A percentile compares a stretch with the other conserved stretches of the same genome.
Conservation (phyloP, 1,139 yeast genomes). For the Suhomyces panamericanus region DNA sequence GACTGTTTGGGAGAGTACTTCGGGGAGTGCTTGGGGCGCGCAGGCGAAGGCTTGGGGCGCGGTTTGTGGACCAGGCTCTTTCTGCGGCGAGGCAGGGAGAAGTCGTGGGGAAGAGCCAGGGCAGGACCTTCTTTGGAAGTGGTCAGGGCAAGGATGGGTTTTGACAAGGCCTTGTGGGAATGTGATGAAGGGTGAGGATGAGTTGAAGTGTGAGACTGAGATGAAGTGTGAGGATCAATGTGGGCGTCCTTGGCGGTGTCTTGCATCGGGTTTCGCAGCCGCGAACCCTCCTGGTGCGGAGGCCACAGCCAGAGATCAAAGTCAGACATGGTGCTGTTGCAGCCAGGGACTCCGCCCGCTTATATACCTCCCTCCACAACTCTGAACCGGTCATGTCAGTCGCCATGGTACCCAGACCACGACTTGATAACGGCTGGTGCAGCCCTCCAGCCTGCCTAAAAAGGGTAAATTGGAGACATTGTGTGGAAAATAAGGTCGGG, state of each 20-base stretch:
- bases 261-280: not conserved
- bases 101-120: too few species aligned
- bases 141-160: not conserved
- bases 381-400: conserved; percentile 9
- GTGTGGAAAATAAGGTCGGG: not conserved
- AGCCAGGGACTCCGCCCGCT: not conserved
- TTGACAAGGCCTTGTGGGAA: too few species aligned
- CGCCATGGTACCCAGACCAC: conserved; percentile 3
- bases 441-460: not conserved
- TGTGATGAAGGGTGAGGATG: too few species aligned
- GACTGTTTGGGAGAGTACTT: not conserved
- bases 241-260: too few species aligned
- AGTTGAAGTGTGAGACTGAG: too few species aligned
- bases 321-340: not conserved
- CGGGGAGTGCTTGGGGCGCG: not conserved
- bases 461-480: conserved; percentile 5
- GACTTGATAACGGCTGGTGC: conserved; percentile 4
- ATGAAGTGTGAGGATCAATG: too few species aligned
- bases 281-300: not conserved
- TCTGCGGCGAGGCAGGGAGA: not conserved
- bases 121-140: not conserved
- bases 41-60: not conserved
- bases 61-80: conserved; percentile 1
- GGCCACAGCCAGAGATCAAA: conserved; percentile 4
- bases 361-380: too few species aligned